Conservation (phyloP, 2,329 filamentous ascomycete genomes). For the Rachicladosporium sp. region DNA sequence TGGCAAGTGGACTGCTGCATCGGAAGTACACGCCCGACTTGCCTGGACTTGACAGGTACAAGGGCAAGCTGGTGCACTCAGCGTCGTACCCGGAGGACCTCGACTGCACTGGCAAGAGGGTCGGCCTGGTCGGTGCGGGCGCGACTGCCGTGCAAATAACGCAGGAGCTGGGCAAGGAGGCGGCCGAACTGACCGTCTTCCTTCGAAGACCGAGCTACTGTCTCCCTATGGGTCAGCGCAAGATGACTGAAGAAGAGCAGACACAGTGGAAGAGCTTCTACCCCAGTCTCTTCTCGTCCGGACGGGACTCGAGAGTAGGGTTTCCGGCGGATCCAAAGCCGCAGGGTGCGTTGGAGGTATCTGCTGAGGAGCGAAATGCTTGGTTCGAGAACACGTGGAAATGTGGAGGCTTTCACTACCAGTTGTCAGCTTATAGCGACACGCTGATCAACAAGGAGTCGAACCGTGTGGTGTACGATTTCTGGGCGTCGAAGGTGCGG, state of each 20-base stretch:
- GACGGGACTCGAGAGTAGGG: slow-evolving; percentile 7
- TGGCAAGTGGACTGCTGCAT: slow-evolving; percentile 27
- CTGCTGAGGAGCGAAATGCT: slow-evolving; percentile 27
- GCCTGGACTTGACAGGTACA: slow-evolving; percentile 24
- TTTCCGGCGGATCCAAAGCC: slow-evolving; percentile 47
- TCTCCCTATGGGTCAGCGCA: slow-evolving; percentile 45
- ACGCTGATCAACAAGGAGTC: slow-evolving; percentile 24
- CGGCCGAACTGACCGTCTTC: slow-evolving; percentile 41
- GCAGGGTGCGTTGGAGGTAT: slow-evolving; percentile 20
- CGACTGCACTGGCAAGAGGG: slow-evolving; percentile 25
- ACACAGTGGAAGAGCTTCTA: slow-evolving; percentile 30
- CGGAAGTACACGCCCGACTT: slow-evolving; percentile 27
- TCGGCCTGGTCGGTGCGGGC: slow-evolving; percentile 32
- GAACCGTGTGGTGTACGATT: slow-evolving; percentile 31
- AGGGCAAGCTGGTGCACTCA: slow-evolving; percentile 29
- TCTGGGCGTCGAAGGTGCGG: slow-evolving; percentile 33
- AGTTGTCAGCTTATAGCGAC: slow-evolving; percentile 31
- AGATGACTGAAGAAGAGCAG: slow-evolving; percentile 40
- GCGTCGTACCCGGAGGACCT: slow-evolving; percentile 26
- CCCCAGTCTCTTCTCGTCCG: slow-evolving; percentile 33
- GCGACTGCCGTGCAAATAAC: slow-evolving; percentile 30
- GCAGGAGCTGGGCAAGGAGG: slow-evolving; percentile 20
- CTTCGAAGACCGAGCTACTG: slow-evolving; percentile 55
- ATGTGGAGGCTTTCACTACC: slow-evolving; percentile 27
- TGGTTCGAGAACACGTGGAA: slow-evolving; percentile 30